Evolutionary conservation across 164 flowering plant species (phyloP), one percentile per base, ranked within the genome.

Genomic region (Saururus chinensis): DNA sequence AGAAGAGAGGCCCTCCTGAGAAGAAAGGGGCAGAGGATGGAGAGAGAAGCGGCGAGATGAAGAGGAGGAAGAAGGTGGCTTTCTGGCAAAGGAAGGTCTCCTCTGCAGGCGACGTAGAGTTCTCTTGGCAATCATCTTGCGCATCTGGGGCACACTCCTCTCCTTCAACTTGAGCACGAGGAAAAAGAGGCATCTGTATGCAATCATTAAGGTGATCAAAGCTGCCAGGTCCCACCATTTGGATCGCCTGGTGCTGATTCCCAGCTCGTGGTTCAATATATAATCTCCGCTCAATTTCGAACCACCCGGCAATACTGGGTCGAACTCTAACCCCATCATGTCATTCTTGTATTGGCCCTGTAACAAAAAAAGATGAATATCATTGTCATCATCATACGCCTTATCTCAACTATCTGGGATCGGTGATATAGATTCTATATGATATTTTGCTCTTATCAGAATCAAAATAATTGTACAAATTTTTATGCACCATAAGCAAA

Each of bases 261-360:
- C 82, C 16, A 73, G 74, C 60, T 81, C 67, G 0, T 45, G 52
- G 11, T 57, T 59, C 35, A 85, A 48, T 25, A 88, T 63, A 19
- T 70, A 51, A 42, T 76, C 82, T 4, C 95, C 95, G 9, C 49
- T 73, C 72, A 88, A 56, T 68, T 76, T 85, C 7, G 84, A 79
- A 1, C 68, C 37, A 23, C 86, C 83, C 0, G 91, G 82, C 4
- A 69, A 5, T 23, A 73, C 42, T 14, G 85, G 80, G 56, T 88
- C 92, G 49, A 88, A 88, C 57, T 71, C 79, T 1, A 82, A 73
- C n/a, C 92, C 89, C 0, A 84, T 51, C 75, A 85, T 42, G 69
- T 85, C 89, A 30, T 88, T 88, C 79, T 88, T 85, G 77, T 72
- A 84, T 37, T 71, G 73, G 53, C 89, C 95, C 95, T 88, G 6